Evolutionary conservation across 179 eudicot genomes (phyloP).

Genomic region (Camellia oleifera): DNA sequence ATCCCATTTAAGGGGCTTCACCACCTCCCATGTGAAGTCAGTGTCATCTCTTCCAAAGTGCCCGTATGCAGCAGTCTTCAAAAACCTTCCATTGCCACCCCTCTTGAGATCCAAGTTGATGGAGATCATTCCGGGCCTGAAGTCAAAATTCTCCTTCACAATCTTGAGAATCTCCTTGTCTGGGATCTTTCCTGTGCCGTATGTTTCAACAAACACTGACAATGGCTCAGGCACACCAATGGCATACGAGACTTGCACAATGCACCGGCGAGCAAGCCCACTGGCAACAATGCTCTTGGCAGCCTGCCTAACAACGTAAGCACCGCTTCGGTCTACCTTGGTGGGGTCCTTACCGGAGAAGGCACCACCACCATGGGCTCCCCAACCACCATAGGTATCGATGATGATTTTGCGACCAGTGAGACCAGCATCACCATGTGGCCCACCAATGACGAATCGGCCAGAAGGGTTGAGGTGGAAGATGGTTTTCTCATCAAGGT

Average conservation of each 20-base stretch:
- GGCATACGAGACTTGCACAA: constrained; percentile 82
- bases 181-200: constrained; percentile 79
- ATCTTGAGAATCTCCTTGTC: constrained; percentile 75
- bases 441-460: constrained; percentile 89
- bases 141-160: constrained; percentile 79
- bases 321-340: constrained; percentile 89
- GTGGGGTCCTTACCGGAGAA: constrained; percentile 90
- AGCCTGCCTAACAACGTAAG: constrained; percentile 83
- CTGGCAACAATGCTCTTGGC: constrained; percentile 87
- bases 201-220: constrained; percentile 76
- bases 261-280: constrained; percentile 82
- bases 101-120: constrained; percentile 67
- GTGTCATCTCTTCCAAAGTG: constrained; percentile 73
- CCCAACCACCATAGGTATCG: constrained; percentile 85
- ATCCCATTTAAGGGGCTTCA: constrained; percentile 77
- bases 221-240: constrained; percentile 88
- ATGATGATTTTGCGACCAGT: constrained; percentile 87
- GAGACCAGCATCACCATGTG: constrained; percentile 89
- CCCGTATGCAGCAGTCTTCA: constrained; percentile 72
- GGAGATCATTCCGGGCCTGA: constrained; percentile 89
- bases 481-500: constrained; percentile 86
- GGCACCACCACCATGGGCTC: constrained; percentile 91
- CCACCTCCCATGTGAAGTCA: constrained; percentile 81
- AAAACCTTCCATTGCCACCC: constrained; percentile 50
- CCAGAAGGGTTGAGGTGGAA: constrained; percentile 92